Percentiles rank a stretch among this genome's conserved stretches.
These are phyloP conservation scores for Sabuloglossum arenarium DNA, from an alignment of 495 filamentous ascomycete genomes.

Conservation along the genomic window DNA sequence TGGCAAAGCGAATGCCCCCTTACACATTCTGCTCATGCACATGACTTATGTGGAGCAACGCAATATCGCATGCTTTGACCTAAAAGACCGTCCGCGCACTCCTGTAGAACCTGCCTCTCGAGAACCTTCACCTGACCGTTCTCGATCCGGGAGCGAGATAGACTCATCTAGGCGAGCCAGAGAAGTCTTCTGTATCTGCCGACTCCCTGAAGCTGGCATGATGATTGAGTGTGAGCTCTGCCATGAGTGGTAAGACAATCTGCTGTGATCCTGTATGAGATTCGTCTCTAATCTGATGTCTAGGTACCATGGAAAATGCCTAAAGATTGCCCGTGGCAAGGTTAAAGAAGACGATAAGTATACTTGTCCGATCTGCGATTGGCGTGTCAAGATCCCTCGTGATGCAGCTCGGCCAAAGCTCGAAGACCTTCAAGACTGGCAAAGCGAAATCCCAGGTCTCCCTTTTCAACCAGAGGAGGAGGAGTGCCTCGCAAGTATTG, in stretches of 20 bases:
- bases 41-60: constrained; percentile 85
- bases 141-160: constrained; percentile 1
- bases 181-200: constrained; percentile 95
- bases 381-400: constrained; percentile 93
- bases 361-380: constrained; percentile 96
- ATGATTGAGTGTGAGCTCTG: constrained; percentile 99
- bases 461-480: constrained; percentile 97
- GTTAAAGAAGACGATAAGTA: constrained; percentile 97
- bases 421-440: constrained; percentile 77
- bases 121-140: constrained; percentile 45
- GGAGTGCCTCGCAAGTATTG: constrained; percentile 59
- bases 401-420: constrained; percentile 92
- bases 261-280: background rate
- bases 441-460: constrained; percentile 57
- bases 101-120: constrained; percentile 84
- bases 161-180: constrained; percentile 12
- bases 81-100: constrained; percentile 69
- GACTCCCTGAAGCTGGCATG: constrained; percentile 82
- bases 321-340: constrained; percentile 94
- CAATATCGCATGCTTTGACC: constrained; percentile 79
- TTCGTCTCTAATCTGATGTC: background rate
- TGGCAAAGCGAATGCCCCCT: constrained; percentile 90
- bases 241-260: constrained; percentile 65
- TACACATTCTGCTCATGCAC: constrained; percentile 83
- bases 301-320: constrained; percentile 93